Conservation (phyloP, 495 filamentous ascomycete species). For the Tuber calosporum region DNA sequence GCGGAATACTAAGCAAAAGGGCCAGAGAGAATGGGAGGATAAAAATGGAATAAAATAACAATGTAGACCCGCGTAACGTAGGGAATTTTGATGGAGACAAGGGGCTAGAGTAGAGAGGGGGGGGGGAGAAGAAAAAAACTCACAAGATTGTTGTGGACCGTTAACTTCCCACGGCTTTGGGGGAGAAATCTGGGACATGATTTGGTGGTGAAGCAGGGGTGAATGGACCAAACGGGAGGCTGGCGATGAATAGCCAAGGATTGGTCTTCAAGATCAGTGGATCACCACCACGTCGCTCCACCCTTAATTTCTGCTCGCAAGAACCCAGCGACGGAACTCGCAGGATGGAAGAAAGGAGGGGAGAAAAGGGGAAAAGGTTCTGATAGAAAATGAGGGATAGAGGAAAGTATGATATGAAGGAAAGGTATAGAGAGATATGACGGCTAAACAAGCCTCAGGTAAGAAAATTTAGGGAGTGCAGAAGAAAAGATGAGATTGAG, state of each 20-base stretch:
- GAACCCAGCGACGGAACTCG: background rate
- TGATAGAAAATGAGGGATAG: background rate
- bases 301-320: background rate
- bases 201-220: slow-evolving; percentile 14
- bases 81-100: background rate
- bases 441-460: background rate
- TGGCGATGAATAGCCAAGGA: slow-evolving; percentile 19
- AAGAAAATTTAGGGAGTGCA: background rate
- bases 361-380: too few relatives aligned
- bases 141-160: slow-evolving; percentile 54
- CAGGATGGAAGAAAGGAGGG: background rate
- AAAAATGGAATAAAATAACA: background rate
- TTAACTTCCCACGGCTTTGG: slow-evolving; percentile 93
- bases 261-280: background rate
- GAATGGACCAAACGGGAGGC: slow-evolving; percentile 11
- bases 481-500: background rate
- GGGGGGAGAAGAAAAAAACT: slow-evolving; percentile 44
- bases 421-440: background rate
- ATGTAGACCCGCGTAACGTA: slow-evolving; percentile 21
- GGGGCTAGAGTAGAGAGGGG: slow-evolving; percentile 20
- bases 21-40: background rate
- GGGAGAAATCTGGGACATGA: slow-evolving; percentile 58
- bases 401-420: background rate
- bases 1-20: background rate
- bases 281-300: slow-evolving; percentile 1